Base-by-base conservation (phyloP, 2,329 filamentous ascomycete genomes). In the Diplodia scrobiculata region DNA sequence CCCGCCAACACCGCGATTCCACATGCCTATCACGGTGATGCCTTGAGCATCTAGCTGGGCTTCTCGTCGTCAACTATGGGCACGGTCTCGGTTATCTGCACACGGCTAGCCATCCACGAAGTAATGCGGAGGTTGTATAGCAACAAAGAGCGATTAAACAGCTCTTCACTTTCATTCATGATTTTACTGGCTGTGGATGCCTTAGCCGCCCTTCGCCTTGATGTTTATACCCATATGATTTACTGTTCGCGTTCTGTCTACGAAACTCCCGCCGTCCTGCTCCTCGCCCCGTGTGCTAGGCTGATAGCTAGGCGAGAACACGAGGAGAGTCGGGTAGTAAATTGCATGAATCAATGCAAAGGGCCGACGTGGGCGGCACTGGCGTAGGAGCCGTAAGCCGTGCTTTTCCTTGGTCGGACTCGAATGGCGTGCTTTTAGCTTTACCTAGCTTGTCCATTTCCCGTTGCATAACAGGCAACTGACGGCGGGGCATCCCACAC, bases 171-270 rank as follows among this genome's bases (percentile, higher is more conserved):
- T 25, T 50, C 55, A n/a, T 19, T 60, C 58, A 62, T 50, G 58
- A 62, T 19, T 6, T 19, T 51, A 48, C 36, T 51, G 58, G 58
- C 58, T 27, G 58, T 29, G 45, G 58, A 62, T 50, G 58, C 58
- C 45, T 47, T 36, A 45, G 6, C 17, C 29, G 55, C 38, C 55
- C 55, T 9, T 34, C 17, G 38, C 55, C 41, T 50, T 50, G 41
- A 62, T 62, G 58, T 62, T 62, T 25, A 62, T 62, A 62, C 58
- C 58, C 58, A 50, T 51, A 62, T 62, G 58, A 50, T 60, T 62
- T 48, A 55, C 38, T 60, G 14, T 50, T 50, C 17, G 45, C 41
- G 41, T 62, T 62, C 45, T 48, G n/a, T 32, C 27, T 21, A 21
- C 45, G 14, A 51, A 25, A 21, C 10, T 6, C 14, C 25, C 41